Percentiles rank a stretch among this genome's conserved stretches.
These are phyloP conservation scores for Leishmania mexicana DNA, from an alignment of 208 protist species.

Conservation along the genomic window DNA sequence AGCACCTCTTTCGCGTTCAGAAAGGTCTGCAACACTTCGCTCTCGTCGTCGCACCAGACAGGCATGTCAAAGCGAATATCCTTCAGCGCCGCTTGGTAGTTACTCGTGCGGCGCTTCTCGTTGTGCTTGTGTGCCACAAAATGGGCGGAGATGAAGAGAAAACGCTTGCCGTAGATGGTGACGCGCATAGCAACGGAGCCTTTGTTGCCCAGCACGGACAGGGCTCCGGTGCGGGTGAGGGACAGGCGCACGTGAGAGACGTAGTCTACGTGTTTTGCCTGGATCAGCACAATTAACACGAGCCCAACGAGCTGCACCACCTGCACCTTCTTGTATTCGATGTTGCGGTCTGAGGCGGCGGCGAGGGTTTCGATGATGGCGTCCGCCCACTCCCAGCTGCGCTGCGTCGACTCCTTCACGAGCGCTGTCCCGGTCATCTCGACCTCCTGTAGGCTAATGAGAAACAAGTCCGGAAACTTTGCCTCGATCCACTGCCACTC, in stretches of 20 bases:
- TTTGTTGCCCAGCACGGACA: conserved; percentile 90
- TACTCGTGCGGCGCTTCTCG: conserved; percentile 61
- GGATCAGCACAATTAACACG: conserved; percentile 71
- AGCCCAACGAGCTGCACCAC: conserved; percentile 82
- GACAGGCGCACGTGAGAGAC: conserved; percentile 72
- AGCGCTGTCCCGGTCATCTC: conserved; percentile 83
- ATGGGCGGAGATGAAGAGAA: conserved; percentile 91
- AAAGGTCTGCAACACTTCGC: conserved; percentile 75
- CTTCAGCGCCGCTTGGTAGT: conserved; percentile 75
- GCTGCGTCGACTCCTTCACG: conserved; percentile 69
- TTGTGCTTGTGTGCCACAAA: conserved; percentile 93
- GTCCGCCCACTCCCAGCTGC: conserved; percentile 62
- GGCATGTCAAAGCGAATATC: conserved; percentile 72
- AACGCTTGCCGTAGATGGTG: conserved; percentile 85
- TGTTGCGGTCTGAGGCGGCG: conserved; percentile 35
- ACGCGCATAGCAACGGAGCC: conserved; percentile 87
- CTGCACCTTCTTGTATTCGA: conserved; percentile 65
- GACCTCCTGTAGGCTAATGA: conserved; percentile 86
- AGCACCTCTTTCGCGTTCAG: conserved; percentile 28
- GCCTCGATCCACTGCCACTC: conserved; percentile 29
- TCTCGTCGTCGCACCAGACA: conserved; percentile 65
- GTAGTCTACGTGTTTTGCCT: conserved; percentile 57
- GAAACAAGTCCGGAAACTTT: conserved; percentile 75
- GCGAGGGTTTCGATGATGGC: conserved; percentile 62
- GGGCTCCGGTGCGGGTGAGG: conserved; percentile 74